Percentiles rank a stretch among this genome's conserved stretches.
Evolutionary conservation across 257 asterid species (phyloP).

Genomic region (Coffea canephora): DNA sequence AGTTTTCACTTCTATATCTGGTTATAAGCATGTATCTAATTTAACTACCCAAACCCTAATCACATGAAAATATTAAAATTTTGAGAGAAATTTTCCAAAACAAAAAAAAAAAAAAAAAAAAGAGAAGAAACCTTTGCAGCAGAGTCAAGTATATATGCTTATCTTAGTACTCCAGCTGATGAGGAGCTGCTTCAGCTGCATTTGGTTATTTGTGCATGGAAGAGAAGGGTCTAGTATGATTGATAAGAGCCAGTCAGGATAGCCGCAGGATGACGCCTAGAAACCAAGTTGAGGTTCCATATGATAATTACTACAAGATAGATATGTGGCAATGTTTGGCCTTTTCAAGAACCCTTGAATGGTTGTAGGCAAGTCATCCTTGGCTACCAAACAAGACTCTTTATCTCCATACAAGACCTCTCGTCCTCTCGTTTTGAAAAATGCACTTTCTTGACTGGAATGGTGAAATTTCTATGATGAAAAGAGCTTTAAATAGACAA

Average conservation of each 20-base stretch:
- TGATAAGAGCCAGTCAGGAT: conserved; percentile 14
- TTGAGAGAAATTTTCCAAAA: no score
- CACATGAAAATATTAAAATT: no score
- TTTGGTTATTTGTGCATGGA: neutral
- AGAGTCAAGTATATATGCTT: no score
- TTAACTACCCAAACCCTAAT: no score
- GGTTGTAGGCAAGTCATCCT: conserved; percentile 17
- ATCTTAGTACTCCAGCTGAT: neutral
- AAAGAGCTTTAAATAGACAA: neutral
- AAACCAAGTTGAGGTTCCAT: neutral
- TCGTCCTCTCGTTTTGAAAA: neutral
- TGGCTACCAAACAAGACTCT: conserved; percentile 16
- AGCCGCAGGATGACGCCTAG: conserved; percentile 17
- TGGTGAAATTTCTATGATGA: neutral
- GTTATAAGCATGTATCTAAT: no score
- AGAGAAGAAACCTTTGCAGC: neutral
- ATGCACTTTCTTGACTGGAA: neutral
- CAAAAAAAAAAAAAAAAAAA: neutral
- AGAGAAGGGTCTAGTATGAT: conserved; percentile 16
- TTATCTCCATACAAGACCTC: conserved; percentile 9
- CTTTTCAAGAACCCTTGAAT: neutral
- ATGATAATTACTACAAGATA: neutral
- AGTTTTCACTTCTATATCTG: neutral
- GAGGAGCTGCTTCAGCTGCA: neutral
- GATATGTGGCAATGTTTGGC: neutral